Conservation (phyloP, 225 moss, liverwort and hornwort genomes). For the Sphagnum contortum region DNA sequence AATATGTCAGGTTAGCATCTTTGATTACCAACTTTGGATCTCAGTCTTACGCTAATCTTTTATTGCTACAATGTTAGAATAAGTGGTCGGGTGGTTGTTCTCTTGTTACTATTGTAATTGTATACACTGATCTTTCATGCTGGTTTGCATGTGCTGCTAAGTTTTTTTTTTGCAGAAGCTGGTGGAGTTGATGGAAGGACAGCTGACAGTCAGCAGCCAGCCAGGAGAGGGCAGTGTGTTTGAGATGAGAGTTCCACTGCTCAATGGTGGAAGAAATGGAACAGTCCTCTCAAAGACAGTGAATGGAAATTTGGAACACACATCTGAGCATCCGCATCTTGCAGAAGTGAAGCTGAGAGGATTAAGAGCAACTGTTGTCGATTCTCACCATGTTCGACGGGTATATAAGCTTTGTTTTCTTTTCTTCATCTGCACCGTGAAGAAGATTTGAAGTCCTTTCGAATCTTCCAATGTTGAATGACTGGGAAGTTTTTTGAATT, state of each 20-base stretch:
- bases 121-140: neutral
- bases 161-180: slow-evolving; percentile 33
- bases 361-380: slow-evolving; percentile 42
- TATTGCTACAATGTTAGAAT: neutral
- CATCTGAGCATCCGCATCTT: slow-evolving; percentile 8
- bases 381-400: slow-evolving; percentile 68
- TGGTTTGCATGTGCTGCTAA: too few relatives aligned
- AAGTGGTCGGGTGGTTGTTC: neutral
- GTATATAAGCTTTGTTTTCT: slow-evolving; percentile 7
- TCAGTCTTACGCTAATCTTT: neutral
- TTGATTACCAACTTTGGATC: neutral
- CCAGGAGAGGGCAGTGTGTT: slow-evolving; percentile 56
- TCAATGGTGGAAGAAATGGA: slow-evolving; percentile 1
- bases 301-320: slow-evolving; percentile 7
- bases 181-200: slow-evolving; percentile 57
- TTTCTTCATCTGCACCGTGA: neutral
- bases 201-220: slow-evolving; percentile 42
- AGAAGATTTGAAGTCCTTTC: neutral
- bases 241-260: slow-evolving; percentile 48
- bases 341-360: slow-evolving; percentile 45
- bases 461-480: slow-evolving; percentile 1
- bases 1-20: slow-evolving; percentile 38
- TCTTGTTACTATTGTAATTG: neutral
- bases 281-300: neutral
- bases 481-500: slow-evolving; percentile 5